Percentiles rank a stretch among this genome's conserved stretches.
These are phyloP conservation scores for Aspergillus cavernicola DNA, from an alignment of 495 filamentous ascomycete species.

Conservation along the genomic window DNA sequence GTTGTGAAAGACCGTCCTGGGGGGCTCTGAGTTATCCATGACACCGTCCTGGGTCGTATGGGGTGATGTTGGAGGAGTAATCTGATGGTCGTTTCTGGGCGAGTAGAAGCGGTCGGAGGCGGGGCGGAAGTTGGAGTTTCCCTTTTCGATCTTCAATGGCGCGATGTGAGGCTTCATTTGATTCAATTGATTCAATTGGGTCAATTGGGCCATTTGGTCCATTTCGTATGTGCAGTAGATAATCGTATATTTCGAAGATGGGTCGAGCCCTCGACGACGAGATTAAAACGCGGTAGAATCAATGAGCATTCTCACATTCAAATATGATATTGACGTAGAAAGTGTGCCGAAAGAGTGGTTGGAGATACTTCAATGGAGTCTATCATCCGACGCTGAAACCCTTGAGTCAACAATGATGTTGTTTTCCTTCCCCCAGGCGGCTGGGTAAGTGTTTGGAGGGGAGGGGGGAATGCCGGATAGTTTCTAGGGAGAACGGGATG, in stretches of 20 bases:
- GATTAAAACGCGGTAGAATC: constrained; percentile 27
- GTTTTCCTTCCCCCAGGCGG: constrained; percentile 13
- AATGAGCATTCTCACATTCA: constrained; percentile 32
- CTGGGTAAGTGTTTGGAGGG: constrained; percentile 20
- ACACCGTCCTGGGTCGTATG: constrained; percentile 56
- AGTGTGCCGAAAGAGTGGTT: too few species aligned
- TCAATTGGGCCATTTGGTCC: constrained; percentile 33
- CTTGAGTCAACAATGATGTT: constrained; percentile 9
- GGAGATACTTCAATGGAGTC: background rate
- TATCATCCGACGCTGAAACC: constrained; percentile 3
- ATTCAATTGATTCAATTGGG: too few species aligned
- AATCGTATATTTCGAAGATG: constrained; percentile 9
- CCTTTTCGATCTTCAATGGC: constrained; percentile 69
- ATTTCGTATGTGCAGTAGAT: constrained; percentile 1
- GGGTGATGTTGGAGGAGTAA: constrained; percentile 74
- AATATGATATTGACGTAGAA: too few species aligned
- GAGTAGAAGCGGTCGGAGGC: constrained; percentile 27
- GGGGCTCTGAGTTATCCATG: constrained; percentile 42
- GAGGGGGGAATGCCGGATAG: constrained; percentile 15
- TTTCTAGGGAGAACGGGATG: constrained; percentile 26
- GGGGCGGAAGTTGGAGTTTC: constrained; percentile 41
- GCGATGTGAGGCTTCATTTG: constrained; percentile 56
- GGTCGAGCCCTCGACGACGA: constrained; percentile 34
- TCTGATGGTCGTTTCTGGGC: constrained; percentile 37
- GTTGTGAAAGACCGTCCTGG: constrained; percentile 76